A percentile compares a stretch with the other conserved stretches of the same genome.
These are phyloP conservation scores for Silene conica DNA, from an alignment of 148 eudicot species.

Conservation along the genomic window DNA sequence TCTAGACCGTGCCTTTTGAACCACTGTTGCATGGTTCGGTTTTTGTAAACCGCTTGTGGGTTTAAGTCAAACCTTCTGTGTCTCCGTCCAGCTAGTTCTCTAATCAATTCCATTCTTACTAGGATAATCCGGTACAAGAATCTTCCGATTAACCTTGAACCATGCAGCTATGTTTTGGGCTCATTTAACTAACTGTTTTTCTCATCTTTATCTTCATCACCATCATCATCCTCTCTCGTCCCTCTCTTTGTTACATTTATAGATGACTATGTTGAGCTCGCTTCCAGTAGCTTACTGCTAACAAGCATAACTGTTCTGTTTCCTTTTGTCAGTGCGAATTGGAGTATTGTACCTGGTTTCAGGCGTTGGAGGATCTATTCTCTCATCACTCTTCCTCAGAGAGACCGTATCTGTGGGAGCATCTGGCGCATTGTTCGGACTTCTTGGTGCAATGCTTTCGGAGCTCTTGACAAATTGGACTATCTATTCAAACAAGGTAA, in stretches of 20 bases:
- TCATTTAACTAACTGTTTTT: no score
- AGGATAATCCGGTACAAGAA: no score
- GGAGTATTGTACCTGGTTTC: conserved; percentile 66
- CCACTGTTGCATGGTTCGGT: no score
- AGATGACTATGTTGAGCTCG: background rate
- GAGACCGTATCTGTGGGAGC: conserved; percentile 77
- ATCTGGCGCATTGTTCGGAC: conserved; percentile 91
- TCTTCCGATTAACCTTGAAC: background rate
- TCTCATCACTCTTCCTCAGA: conserved; percentile 71
- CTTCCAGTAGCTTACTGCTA: background rate
- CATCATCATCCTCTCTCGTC: no score
- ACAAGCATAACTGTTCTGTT: background rate
- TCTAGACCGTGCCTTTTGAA: no score
- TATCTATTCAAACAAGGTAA: conserved; percentile 82
- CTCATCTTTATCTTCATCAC: no score
- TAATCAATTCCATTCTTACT: no score
- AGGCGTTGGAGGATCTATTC: conserved; percentile 76
- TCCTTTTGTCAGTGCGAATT: conserved; percentile 55
- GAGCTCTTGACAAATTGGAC: conserved; percentile 88
- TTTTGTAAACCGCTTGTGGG: no score
- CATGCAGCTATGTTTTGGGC: no score
- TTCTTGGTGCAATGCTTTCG: conserved; percentile 90
- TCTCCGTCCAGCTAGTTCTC: no score
- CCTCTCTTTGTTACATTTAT: no score
- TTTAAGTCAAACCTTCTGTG: no score